phyloP scores from a whole-genome alignment of 345 rosid genomes.

The Aurinia saxatilis region DNA sequence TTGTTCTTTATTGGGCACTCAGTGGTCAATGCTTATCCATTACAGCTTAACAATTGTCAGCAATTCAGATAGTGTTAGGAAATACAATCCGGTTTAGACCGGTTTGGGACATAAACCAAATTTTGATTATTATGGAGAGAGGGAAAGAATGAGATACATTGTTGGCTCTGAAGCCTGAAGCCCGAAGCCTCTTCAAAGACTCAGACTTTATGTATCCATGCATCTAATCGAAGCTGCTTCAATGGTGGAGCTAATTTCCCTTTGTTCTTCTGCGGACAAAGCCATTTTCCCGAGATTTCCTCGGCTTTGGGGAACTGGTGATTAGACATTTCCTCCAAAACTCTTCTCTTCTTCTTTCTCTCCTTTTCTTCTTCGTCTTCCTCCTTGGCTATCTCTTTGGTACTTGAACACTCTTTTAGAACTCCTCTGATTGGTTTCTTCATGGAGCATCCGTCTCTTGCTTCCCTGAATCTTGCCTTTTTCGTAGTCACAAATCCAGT shows the following conservation, averaged over 20 bases:
- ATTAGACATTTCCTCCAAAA: slow-evolving; percentile 47
- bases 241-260: slow-evolving; percentile 55
- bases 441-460: slow-evolving; percentile 24
- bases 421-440: not conserved
- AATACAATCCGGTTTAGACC: not conserved
- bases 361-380: slow-evolving; percentile 4
- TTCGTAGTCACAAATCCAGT: slow-evolving; percentile 50
- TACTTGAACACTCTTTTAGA: slow-evolving; percentile 26
- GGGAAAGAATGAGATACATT: not conserved
- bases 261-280: slow-evolving; percentile 71
- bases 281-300: slow-evolving; percentile 61
- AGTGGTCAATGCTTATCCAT: not conserved
- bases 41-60: not conserved
- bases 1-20: too few species aligned
- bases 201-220: slow-evolving; percentile 53
- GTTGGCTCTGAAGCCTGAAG: not conserved
- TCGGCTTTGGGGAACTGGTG: slow-evolving; percentile 20
- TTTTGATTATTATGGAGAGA: not conserved
- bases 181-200: not conserved
- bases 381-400: slow-evolving; percentile 6
- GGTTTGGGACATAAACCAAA: not conserved
- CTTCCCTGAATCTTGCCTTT: slow-evolving; percentile 26
- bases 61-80: not conserved
- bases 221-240: slow-evolving; percentile 82
- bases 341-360: slow-evolving; percentile 31